Percentiles rank a stretch among this genome's conserved stretches.
phyloP scores from a whole-genome alignment of 352 stramenopile genomes.

The Pythium coloratum region DNA sequence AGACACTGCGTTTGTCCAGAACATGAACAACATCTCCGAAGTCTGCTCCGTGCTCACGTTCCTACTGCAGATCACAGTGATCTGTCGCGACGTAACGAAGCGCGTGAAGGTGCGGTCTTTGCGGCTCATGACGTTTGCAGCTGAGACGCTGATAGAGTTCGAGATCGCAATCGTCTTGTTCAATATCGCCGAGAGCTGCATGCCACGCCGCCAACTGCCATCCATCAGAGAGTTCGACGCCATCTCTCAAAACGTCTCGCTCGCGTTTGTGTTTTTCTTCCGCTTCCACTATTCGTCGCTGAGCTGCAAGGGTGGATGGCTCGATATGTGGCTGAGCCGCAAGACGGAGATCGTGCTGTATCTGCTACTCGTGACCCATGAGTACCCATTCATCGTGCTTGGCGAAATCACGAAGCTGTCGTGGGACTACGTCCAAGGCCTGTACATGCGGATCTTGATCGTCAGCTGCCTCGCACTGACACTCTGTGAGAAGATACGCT shows the following conservation, averaged over 20 bases:
- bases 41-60: constrained; percentile 21
- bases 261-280: constrained; percentile 38
- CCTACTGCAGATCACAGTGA: constrained; percentile 26
- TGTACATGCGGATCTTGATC: constrained; percentile 38
- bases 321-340: constrained; percentile 16
- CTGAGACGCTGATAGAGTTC: constrained; percentile 17
- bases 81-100: constrained; percentile 16
- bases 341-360: constrained; percentile 30
- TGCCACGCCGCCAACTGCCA: background rate
- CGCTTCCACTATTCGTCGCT: constrained; percentile 43
- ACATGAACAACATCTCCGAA: constrained; percentile 29
- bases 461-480: constrained; percentile 18
- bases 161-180: constrained; percentile 13
- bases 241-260: constrained; percentile 25
- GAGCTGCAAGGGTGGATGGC: constrained; percentile 12
- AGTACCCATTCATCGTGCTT: constrained; percentile 31
- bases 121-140: constrained; percentile 11
- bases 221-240: constrained; percentile 21
- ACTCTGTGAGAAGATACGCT: constrained; percentile 15
- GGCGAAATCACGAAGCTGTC: constrained; percentile 25
- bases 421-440: constrained; percentile 42
- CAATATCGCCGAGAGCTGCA: constrained; percentile 14
- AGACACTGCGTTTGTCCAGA: constrained; percentile 7
- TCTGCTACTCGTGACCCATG: constrained; percentile 30
- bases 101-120: constrained; percentile 16